These are phyloP conservation scores for Skeletonema tropicum DNA, from an alignment of 108 stramenopile genomes.

Conservation along the genomic window DNA sequence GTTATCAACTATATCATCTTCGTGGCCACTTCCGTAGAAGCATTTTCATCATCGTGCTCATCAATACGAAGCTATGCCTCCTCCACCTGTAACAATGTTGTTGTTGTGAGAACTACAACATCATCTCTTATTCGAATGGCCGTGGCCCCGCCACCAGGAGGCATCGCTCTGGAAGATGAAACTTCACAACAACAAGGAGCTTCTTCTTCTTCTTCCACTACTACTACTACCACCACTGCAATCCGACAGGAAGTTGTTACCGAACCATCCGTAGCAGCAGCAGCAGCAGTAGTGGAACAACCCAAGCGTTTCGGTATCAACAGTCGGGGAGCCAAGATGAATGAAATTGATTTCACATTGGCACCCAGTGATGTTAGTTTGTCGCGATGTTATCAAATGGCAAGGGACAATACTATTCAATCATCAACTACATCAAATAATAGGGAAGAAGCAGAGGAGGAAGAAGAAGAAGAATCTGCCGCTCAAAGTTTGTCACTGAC, in stretches of 20 bases:
- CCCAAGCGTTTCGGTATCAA: conserved; percentile 44
- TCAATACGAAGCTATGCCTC: not conserved
- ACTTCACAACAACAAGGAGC: too few relatives aligned
- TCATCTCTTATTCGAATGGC: conserved; percentile 4
- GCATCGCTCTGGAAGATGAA: conserved; percentile 15
- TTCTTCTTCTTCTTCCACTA: too few relatives aligned
- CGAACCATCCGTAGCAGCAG: too few relatives aligned
- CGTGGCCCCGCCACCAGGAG: conserved; percentile 13
- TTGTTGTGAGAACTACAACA: not conserved
- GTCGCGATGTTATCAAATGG: conserved; percentile 63
- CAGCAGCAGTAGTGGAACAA: conserved; percentile 12
- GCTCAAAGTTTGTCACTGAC: conserved; percentile 67
- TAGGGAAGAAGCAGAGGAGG: conserved; percentile 17
- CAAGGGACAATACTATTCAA: conserved; percentile 8
- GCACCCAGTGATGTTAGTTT: conserved; percentile 83
- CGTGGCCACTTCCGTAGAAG: not conserved
- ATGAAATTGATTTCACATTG: conserved; percentile 84
- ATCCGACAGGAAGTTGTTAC: conserved; percentile 1
- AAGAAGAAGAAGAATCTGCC: conserved; percentile 15
- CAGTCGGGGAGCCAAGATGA: conserved; percentile 54
- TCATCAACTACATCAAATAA: not conserved
- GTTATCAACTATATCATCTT: not conserved
- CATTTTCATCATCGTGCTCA: conserved; percentile 2
- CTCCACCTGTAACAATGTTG: not conserved
- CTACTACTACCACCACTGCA: not conserved